Conservation (phyloP, 2,329 filamentous ascomycete species). For the Zymoseptoria tritici region DNA sequence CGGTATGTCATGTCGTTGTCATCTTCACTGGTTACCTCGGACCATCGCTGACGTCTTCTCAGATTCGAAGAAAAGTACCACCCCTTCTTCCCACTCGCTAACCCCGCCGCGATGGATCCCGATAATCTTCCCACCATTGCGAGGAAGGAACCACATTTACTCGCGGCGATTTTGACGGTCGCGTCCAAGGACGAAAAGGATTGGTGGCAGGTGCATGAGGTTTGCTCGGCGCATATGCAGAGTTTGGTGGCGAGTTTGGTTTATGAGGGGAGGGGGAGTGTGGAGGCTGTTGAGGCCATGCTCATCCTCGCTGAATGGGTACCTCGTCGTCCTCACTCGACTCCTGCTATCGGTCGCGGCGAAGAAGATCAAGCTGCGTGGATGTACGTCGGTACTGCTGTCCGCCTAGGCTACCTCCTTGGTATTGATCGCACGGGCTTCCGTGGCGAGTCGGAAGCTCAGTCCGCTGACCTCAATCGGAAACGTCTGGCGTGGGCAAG, state of each 20-base stretch:
- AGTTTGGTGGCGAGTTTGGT: constrained; percentile 26
- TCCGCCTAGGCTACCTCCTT: constrained; percentile 29
- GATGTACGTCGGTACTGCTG: constrained; percentile 30
- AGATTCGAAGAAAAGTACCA: constrained; percentile 29
- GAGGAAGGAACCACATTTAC: constrained; percentile 25
- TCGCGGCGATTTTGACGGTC: constrained; percentile 28
- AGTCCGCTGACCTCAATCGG: constrained; percentile 25
- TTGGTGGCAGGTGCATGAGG: constrained; percentile 28
- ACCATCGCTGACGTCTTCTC: background rate
- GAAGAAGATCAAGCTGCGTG: constrained; percentile 30
- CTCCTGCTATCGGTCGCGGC: constrained; percentile 24
- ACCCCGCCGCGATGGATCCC: constrained; percentile 24
- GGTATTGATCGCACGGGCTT: constrained; percentile 30
- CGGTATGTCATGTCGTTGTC: too few species aligned
- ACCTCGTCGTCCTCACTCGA: constrained; percentile 23
- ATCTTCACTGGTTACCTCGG: too few species aligned
- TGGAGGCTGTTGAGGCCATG: constrained; percentile 30
- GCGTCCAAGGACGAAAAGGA: constrained; percentile 29
- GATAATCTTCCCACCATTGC: constrained; percentile 23
- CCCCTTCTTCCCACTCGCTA: constrained; percentile 28
- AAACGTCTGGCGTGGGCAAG: constrained; percentile 29
- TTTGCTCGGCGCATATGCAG: constrained; percentile 29
- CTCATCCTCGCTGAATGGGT: constrained; percentile 30
- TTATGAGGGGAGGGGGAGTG: constrained; percentile 24
- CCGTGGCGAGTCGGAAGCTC: constrained; percentile 21